Evolutionary conservation across 129 eudicot genomes (phyloP), one percentile per base, ranked within the genome.

Genomic region (Arctium lappa): DNA sequence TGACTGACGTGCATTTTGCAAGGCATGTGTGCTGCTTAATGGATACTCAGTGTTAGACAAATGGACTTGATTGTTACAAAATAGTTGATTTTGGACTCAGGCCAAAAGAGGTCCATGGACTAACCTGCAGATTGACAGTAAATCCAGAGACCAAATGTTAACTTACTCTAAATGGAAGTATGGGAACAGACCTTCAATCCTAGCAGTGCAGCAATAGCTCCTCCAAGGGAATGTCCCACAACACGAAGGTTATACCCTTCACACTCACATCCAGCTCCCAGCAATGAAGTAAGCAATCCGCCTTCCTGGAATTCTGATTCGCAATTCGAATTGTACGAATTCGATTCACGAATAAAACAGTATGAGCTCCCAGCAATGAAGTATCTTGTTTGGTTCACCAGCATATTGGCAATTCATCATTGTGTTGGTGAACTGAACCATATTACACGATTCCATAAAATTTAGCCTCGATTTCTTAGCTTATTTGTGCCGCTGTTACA

Each of bases 201-300:
- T 37, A 92, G 86, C 79, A 92, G 69, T 65, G 97, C 89, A 73
- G 91, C 86, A 75, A 92, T 92, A 73, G 97, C 86, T 79, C 94
- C 97, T 69, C 94, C 97, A 88, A 92, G 97, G 79, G 97, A 92
- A 78, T 92, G 97, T 13, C 97, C 97, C 75, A 90, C 97, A 27
- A 92, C 68, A 34, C 89, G 91, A 73, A 92, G 80, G 76, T 77
- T 76, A 34, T 92, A 92, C 18, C 94, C 91, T 31, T 92, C 92
- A 81, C 97, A 90, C 79, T 90, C 97, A 62, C 92, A 85, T 78
- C 94, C 97, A 75, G 85, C 77, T 83, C 92, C 94, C 60, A 92
- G 39, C 72, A 92, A 80, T 3, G 94, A 90, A n/a, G 94, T 85
- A 79, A 90, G 94, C 75, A 88, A 83, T 66, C 97, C 94, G 15